These are phyloP conservation scores for Candida ipomoeae DNA, from an alignment of 805 yeast species.

Conservation along the genomic window DNA sequence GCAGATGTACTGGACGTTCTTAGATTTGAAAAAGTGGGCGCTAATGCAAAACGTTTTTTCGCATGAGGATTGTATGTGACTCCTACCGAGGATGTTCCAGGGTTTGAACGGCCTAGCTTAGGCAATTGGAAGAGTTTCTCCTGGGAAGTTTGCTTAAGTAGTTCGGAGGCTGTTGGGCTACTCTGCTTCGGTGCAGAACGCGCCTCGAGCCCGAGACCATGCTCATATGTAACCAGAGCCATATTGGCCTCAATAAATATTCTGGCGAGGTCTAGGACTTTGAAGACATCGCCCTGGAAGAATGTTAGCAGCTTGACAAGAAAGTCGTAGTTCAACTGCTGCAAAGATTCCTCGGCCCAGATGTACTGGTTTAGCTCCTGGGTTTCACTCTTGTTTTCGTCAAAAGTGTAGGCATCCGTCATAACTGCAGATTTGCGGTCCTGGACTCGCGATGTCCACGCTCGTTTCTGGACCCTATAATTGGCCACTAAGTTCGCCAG, in stretches of 20 bases:
- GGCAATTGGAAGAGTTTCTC: background rate
- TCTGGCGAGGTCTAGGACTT: slow-evolving; percentile 34
- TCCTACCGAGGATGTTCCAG: background rate
- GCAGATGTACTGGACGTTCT: background rate
- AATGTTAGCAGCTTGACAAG: slow-evolving; percentile 35
- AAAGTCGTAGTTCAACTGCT: slow-evolving; percentile 36
- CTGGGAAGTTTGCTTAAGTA: background rate
- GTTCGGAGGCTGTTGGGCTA: background rate
- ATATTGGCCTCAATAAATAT: slow-evolving; percentile 29
- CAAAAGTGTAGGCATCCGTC: slow-evolving; percentile 14
- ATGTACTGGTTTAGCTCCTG: slow-evolving; percentile 8
- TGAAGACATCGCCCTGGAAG: slow-evolving; percentile 41
- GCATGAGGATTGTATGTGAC: background rate
- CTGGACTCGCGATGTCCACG: slow-evolving; percentile 11
- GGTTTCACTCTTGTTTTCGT: slow-evolving; percentile 18
- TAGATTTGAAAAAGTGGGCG: background rate
- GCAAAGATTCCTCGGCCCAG: slow-evolving; percentile 28
- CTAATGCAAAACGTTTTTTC: background rate
- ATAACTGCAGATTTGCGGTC: slow-evolving; percentile 1
- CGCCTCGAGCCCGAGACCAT: slow-evolving; percentile 4
- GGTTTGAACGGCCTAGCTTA: background rate
- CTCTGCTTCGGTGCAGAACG: background rate
- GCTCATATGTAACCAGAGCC: slow-evolving; percentile 23
- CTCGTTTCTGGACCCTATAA: slow-evolving; percentile 9
- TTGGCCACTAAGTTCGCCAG: slow-evolving; percentile 32